A percentile compares a stretch with the other conserved stretches of the same genome.
These are phyloP conservation scores for Yamadazyma jaroonii DNA, from an alignment of 1,139 yeast genomes.

Conservation along the genomic window DNA sequence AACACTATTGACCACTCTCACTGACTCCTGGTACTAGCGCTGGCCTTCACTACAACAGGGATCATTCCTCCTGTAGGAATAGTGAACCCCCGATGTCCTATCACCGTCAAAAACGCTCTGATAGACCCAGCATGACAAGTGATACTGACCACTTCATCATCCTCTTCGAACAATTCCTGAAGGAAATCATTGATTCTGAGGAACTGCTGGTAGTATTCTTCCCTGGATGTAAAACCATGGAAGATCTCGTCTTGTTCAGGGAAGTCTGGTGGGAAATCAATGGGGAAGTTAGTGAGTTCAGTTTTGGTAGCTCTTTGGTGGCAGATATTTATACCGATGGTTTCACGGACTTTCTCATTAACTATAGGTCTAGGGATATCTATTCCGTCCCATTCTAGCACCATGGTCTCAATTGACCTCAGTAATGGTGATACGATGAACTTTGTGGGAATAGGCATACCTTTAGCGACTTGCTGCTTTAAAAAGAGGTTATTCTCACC, in stretches of 20 bases:
- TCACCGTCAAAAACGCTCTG: constrained; percentile 53
- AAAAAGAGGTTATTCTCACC: constrained; percentile 44
- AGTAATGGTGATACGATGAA: constrained; percentile 66
- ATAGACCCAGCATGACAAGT: constrained; percentile 69
- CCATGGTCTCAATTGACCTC: constrained; percentile 57
- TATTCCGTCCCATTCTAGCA: constrained; percentile 56
- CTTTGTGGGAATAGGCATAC: constrained; percentile 53
- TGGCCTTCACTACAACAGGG: constrained; percentile 52
- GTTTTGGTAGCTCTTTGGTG: constrained; percentile 52
- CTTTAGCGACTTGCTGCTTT: constrained; percentile 38
- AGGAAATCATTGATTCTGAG: constrained; percentile 48
- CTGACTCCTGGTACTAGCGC: not conserved
- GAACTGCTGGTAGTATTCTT: constrained; percentile 43
- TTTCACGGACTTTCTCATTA: constrained; percentile 63
- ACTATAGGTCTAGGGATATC: constrained; percentile 32
- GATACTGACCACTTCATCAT: constrained; percentile 40
- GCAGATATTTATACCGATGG: constrained; percentile 66
- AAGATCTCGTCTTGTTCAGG: constrained; percentile 48
- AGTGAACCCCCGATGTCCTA: constrained; percentile 55
- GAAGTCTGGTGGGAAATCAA: constrained; percentile 42
- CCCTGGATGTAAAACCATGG: constrained; percentile 33
- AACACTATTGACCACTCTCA: too few species aligned
- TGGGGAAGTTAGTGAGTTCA: constrained; percentile 21
- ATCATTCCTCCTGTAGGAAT: constrained; percentile 68
- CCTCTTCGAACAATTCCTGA: constrained; percentile 46